Base-by-base conservation (phyloP, 2,329 filamentous ascomycete species). In the Plectosphaerella sp. region DNA sequence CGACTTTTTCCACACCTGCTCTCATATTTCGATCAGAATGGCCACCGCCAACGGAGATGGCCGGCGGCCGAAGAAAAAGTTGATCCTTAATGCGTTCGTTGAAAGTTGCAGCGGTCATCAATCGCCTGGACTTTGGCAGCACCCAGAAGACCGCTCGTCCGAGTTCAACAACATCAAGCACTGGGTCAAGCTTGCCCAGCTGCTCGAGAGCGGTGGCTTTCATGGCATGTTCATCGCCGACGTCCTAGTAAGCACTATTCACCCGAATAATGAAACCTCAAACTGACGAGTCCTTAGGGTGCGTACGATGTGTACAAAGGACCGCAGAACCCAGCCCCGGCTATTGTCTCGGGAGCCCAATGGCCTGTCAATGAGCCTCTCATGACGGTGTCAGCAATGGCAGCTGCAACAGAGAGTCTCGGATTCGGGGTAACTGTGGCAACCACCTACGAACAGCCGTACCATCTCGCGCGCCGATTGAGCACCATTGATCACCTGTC, bases 301-400 rank as follows among this genome's bases (percentile, higher is more conserved):
- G 82, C 82, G 6, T 88, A 88, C 61, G 85, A 89, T 69, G 83
- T 88, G 5, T 89, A 87, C 67, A 82, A 82, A 54, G 78, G 83
- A 0, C 80, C 80, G 11, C 54, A 55, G 10, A 67, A 65, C 1
- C 67, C 72, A 4, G 75, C 78, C 3, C 78, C 84, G 0, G 81
- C 83, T 0, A 77, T 87, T 47, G 64, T 75, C 1, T 80, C 82
- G 0, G 86, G 83, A 1, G 82, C 84, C 0, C 86, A 89, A 64
- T 88, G 83, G 77, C 86, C 86, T 0, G 82, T 88, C n/a, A 87
- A 86, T 54, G 85, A 89, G 62, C 85, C 85, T 0, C 61, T 88
- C 2, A 73, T 77, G 4, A 75, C 84, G 3, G 73, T 88, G 0
- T 75, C 84, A 2, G 83, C 84, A 3, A 86, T 88, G 83, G 84